Conservation (phyloP, 352 stramenopile genomes). For the Globisporangium megalacanthum region DNA sequence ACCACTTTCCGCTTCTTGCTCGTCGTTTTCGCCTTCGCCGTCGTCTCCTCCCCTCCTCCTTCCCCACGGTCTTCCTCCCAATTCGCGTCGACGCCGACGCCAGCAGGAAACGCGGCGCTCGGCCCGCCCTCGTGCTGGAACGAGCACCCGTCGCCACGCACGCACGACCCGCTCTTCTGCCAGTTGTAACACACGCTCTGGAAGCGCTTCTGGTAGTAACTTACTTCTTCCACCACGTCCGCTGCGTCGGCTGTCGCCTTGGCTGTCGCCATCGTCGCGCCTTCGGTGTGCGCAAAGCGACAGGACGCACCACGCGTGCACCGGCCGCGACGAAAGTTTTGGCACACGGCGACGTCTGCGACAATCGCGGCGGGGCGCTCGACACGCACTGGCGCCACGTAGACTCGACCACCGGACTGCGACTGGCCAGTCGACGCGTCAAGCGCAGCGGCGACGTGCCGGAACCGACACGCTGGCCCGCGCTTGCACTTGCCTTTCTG, state of each 20-base stretch:
- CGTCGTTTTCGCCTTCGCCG: conserved; percentile 13
- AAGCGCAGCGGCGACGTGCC: conserved; percentile 28
- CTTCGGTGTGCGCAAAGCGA: conserved; percentile 46
- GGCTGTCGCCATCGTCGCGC: neutral
- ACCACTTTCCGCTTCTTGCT: conserved; percentile 15
- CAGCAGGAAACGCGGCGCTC: neutral
- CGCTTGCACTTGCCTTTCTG: conserved; percentile 71
- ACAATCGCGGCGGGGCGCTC: conserved; percentile 30
- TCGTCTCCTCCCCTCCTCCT: conserved; percentile 12
- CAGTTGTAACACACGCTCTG: conserved; percentile 66
- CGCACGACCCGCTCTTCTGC: conserved; percentile 35
- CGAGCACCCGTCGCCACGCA: conserved; percentile 34
- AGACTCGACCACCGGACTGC: neutral
- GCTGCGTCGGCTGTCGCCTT: conserved; percentile 4
- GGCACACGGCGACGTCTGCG: conserved; percentile 39
- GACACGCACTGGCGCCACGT: conserved; percentile 28
- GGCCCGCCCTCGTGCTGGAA: conserved; percentile 39
- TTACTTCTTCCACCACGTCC: conserved; percentile 44
- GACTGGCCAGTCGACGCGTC: conserved; percentile 1
- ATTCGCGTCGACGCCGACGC: neutral
- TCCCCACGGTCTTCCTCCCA: neutral
- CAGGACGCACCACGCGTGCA: conserved; percentile 50
- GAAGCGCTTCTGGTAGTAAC: conserved; percentile 58
- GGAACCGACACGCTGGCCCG: conserved; percentile 50
- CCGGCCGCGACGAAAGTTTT: conserved; percentile 38